A percentile compares a stretch with the other conserved stretches of the same genome.
These are phyloP conservation scores for Canavalia ensiformis DNA, from an alignment of 306 rosid species.

Conservation along the genomic window DNA sequence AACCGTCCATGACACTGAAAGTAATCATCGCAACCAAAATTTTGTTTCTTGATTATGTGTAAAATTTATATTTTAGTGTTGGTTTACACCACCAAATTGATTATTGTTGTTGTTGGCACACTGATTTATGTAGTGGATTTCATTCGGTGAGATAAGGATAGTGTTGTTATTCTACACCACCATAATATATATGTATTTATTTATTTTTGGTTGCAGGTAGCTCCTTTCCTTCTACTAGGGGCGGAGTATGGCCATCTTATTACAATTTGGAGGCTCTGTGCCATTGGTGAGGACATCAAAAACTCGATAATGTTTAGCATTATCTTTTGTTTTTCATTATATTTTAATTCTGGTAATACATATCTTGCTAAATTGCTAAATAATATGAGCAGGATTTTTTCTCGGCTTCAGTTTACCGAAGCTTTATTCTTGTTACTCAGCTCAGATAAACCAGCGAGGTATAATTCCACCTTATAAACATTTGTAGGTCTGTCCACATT, in stretches of 20 bases:
- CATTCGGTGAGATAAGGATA: not conserved
- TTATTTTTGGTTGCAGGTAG: slow-evolving; percentile 58
- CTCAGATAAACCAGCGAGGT: slow-evolving; percentile 78
- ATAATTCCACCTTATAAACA: slow-evolving; percentile 21
- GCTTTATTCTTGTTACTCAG: slow-evolving; percentile 72
- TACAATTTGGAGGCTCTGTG: slow-evolving; percentile 78
- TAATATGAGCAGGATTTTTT: slow-evolving; percentile 69
- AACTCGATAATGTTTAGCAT: slow-evolving; percentile 11
- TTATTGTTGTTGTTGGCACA: too few relatives aligned
- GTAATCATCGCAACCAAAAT: slow-evolving; percentile 54
- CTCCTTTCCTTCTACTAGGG: slow-evolving; percentile 85
- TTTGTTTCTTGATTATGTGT: slow-evolving; percentile 8
- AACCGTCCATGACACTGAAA: slow-evolving; percentile 87
- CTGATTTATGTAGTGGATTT: too few relatives aligned
- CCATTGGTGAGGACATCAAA: slow-evolving; percentile 65
- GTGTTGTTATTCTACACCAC: slow-evolving; percentile 1
- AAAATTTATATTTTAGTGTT: slow-evolving; percentile 16
- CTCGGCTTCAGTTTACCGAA: slow-evolving; percentile 81
- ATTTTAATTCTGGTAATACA: not conserved
- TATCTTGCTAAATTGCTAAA: slow-evolving; percentile 25
- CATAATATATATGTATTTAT: not conserved
- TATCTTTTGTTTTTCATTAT: not conserved
- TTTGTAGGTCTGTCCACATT: slow-evolving; percentile 18
- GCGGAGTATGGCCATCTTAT: slow-evolving; percentile 85
- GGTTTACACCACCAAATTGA: not conserved